Base-by-base conservation (phyloP, 495 filamentous ascomycete species). In the Penicillium coprophilum region DNA sequence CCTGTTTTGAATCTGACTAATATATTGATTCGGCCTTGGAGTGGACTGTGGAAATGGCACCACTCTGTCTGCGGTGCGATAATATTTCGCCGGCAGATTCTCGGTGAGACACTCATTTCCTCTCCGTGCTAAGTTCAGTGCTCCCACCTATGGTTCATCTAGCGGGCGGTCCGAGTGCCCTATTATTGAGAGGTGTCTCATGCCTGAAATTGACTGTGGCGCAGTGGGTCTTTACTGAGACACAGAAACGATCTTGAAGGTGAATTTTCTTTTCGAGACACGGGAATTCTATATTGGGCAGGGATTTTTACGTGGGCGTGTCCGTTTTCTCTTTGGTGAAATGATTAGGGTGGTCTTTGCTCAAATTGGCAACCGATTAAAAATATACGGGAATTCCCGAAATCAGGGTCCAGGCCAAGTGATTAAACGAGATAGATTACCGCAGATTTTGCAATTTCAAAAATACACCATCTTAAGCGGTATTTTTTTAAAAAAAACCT, bases 101-200 rank as follows among this genome's bases (percentile, higher is more conserved):
- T 57, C 31, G 55, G 55, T 51, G 55, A 57, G 44, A 57, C 55
- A 57, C 11, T 34, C 38, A 39, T 39, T 17, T 40, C 19, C 27
- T 39, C n/a, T 2, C n/a, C n/a, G n/a, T n/a, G n/a, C n/a, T n/a
- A n/a, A n/a, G 2, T n/a, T 3, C 15, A 2, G 7, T 46, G 43
- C 21, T 27, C 43, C 43, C 23, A 46, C 24, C 6, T 46, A 27
- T 45, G 19, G 23, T 27, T 9, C 8, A 24, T 9, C 40, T 50
- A 50, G 48, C 21, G 48, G 39, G 31, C 11, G 0, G 13, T 27
- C 32, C 21, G 23, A n/a, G 13, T 48, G 4, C 4, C 13, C 15
- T n/a, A 17, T 47, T n/a, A 17, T 47, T 19, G 3, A 13, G 48
- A 50, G 39, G 51, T 57, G 55, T 57, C 55, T 57, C 40, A 51